Base-by-base conservation (phyloP, 352 stramenopile genomes). In the Blastocystis hominis region DNA sequence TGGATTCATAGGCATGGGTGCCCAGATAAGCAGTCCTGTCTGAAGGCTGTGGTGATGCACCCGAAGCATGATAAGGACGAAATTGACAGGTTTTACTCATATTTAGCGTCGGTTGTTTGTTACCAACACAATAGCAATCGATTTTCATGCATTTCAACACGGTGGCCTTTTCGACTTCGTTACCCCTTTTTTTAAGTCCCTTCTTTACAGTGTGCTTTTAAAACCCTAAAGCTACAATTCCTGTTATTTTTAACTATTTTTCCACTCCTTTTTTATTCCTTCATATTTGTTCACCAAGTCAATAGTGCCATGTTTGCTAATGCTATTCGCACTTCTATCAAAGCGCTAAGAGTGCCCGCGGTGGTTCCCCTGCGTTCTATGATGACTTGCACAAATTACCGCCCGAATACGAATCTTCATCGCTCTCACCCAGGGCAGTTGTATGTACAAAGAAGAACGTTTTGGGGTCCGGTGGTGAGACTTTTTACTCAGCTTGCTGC, bases 401-500 rank as follows among this genome's bases (percentile, higher is more conserved):
- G 20, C 55, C 50, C 70, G 5, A 30, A 61, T 9, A 36, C 63
- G 13, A 59, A 20, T 59, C n/a, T 59, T 10, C 50, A 59, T 20
- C 50, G 50, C 13, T 59, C 50, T 20, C 50, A 59, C 13, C 50
- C 50, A n/a, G 50, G 50, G 1, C 50, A 59, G n/a, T 59, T 59
- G n/a, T 80, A 80, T 24, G 47, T 61, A 13, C 70, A 80, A 47
- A 80, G 50, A 54, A 24, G 70, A 80, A 80, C 70, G 55, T 80
- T 80, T 24, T n/a, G 62, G 46, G 88, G 88, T 38, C 88, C 88
- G 15, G 3, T 89, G 24, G 69, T 79, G 77, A 62, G 88, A 40
- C 50, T 88, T 53, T 13, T 88, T 13, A 76, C 76, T 46, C 88
- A 89, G 68, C 66, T 88, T 36, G 24, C 89, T n/a, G 80, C 89